These are phyloP conservation scores for Spergularia bocconei DNA, from an alignment of 148 eudicot species.

Conservation along the genomic window DNA sequence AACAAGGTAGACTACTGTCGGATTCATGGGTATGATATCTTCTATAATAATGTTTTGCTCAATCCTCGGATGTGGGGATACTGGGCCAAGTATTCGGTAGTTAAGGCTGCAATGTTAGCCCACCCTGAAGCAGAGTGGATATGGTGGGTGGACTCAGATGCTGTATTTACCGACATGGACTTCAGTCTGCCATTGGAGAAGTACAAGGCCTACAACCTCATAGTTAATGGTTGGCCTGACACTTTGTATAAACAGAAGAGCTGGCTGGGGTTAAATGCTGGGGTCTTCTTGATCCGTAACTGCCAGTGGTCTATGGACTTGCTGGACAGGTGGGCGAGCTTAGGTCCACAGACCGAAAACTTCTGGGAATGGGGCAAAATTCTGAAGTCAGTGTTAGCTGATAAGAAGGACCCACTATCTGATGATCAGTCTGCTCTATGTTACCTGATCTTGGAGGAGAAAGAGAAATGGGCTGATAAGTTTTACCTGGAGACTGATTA, in stretches of 20 bases:
- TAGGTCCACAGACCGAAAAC: constrained; percentile 67
- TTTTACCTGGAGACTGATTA: constrained; percentile 60
- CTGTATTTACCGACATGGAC: constrained; percentile 84
- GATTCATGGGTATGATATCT: constrained; percentile 67
- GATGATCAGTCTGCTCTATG: constrained; percentile 80
- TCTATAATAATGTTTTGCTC: constrained; percentile 71
- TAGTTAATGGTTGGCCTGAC: constrained; percentile 62
- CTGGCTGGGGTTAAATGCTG: constrained; percentile 77
- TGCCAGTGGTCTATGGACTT: constrained; percentile 87
- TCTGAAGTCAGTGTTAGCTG: constrained; percentile 35
- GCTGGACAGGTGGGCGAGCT: constrained; percentile 66
- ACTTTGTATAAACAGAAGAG: constrained; percentile 47
- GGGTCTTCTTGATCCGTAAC: constrained; percentile 74
- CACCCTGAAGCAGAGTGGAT: constrained; percentile 98
- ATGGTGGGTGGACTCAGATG: constrained; percentile 98
- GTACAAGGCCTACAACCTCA: constrained; percentile 56
- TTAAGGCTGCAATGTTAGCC: constrained; percentile 81
- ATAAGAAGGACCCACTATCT: constrained; percentile 55
- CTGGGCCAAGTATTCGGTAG: constrained; percentile 77
- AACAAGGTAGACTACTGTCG: constrained; percentile 88
- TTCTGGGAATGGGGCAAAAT: constrained; percentile 65
- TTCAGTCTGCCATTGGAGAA: constrained; percentile 58
- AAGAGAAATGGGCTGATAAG: constrained; percentile 53
- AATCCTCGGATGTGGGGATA: constrained; percentile 55
- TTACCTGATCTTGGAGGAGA: constrained; percentile 49